These are phyloP conservation scores for Micractinium sp. DNA, from an alignment of 139 green algal genomes.

Conservation along the genomic window DNA sequence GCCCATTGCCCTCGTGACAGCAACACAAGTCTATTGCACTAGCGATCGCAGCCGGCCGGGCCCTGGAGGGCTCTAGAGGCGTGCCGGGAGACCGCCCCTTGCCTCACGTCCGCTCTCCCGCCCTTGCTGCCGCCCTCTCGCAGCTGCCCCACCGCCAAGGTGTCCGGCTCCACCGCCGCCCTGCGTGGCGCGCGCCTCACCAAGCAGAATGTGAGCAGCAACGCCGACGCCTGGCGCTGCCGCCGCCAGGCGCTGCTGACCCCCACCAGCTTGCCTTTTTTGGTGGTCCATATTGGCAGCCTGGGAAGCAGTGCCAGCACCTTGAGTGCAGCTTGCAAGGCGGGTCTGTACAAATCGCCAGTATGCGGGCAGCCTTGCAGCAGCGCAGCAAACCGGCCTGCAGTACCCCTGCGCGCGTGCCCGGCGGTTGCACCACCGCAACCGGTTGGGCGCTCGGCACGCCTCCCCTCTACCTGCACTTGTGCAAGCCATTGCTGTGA, in stretches of 20 bases:
- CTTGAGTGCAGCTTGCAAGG: neutral
- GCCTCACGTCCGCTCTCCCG: neutral
- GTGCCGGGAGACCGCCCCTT: neutral
- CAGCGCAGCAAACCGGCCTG: neutral
- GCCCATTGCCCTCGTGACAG: neutral
- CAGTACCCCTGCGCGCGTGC: too few species aligned
- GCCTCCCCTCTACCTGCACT: too few species aligned
- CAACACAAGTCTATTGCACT: neutral
- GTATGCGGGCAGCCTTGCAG: neutral
- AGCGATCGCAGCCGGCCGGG: neutral
- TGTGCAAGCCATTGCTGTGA: too few species aligned
- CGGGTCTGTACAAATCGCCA: neutral
- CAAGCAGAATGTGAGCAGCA: slow-evolving; percentile 23
- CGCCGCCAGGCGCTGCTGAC: slow-evolving; percentile 2
- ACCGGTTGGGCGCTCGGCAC: too few species aligned
- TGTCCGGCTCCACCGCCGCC: neutral
- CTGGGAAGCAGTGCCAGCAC: neutral
- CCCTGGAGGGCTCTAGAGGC: neutral
- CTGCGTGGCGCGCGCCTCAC: slow-evolving; percentile 26
- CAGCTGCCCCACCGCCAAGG: slow-evolving; percentile 42
- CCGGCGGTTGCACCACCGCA: too few species aligned
- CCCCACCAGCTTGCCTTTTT: neutral
- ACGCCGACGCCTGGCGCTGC: neutral
- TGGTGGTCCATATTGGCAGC: too few species aligned
- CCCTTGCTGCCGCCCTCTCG: neutral